Conservation (phyloP, 1,139 yeast genomes). For the Scheffersomyces insectosa region DNA sequence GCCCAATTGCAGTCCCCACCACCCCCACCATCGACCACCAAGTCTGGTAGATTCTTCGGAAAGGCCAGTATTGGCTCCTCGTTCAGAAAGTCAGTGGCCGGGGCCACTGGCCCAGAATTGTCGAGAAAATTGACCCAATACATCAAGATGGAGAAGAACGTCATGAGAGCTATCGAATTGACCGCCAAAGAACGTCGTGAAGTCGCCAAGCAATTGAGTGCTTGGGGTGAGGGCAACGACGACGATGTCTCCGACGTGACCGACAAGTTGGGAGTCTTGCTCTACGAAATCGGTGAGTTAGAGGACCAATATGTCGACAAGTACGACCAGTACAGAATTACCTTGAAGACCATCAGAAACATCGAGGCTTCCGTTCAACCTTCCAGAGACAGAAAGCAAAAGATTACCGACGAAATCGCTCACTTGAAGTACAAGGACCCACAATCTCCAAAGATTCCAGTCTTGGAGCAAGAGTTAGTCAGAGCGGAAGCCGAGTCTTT, state of each 20-base stretch:
- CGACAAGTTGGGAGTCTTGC: conserved; percentile 92
- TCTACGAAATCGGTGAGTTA: conserved; percentile 95
- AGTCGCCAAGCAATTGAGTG: conserved; percentile 92
- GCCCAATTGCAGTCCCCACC: conserved; percentile 93
- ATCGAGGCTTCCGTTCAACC: conserved; percentile 98
- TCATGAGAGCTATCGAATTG: conserved; percentile 89
- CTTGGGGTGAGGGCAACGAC: conserved; percentile 98
- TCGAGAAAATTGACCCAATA: conserved; percentile 85
- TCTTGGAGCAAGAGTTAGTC: conserved; percentile 95
- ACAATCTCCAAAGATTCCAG: conserved; percentile 90
- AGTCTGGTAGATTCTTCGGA: conserved; percentile 86
- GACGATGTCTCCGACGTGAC: conserved; percentile 97
- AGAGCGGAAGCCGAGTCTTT: conserved; percentile 99
- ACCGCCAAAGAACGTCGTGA: conserved; percentile 95
- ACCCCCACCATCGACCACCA: conserved; percentile 89
- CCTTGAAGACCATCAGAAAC: conserved; percentile 91
- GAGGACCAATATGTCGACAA: conserved; percentile 98
- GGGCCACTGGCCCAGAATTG: conserved; percentile 92
- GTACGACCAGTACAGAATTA: conserved; percentile 96
- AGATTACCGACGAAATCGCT: conserved; percentile 96
- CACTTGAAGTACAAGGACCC: conserved; percentile 98
- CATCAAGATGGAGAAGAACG: conserved; percentile 95
- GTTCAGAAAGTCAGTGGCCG: conserved; percentile 87
- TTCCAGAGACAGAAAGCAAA: conserved; percentile 95
- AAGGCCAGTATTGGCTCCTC: conserved; percentile 80